These are phyloP conservation scores for Pestalotiopsis sp. DNA, from an alignment of 2,329 filamentous ascomycete genomes.

Conservation along the genomic window DNA sequence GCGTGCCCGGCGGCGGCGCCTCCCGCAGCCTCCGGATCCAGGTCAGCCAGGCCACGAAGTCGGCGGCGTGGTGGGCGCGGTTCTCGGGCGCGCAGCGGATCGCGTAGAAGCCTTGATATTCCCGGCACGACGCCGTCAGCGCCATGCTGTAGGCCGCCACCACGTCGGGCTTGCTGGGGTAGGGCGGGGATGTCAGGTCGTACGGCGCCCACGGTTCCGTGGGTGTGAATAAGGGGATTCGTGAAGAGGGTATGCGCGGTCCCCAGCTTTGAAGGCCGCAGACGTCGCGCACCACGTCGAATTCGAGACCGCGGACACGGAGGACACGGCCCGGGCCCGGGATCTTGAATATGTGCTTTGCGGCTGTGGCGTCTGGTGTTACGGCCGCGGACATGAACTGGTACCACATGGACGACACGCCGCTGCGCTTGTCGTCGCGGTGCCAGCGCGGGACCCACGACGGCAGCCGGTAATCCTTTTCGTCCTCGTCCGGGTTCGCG, in stretches of 20 bases:
- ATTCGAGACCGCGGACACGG: background rate
- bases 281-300: background rate
- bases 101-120: background rate
- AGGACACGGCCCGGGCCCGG: background rate
- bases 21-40: conserved; percentile 1
- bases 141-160: conserved; percentile 7
- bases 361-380: background rate
- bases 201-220: background rate
- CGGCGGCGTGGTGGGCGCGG: background rate
- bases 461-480: background rate
- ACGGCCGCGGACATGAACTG: background rate
- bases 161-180: conserved; percentile 1
- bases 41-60: conserved; percentile 11
- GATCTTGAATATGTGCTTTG: background rate
- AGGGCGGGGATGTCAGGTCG: background rate
- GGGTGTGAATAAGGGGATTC: background rate
- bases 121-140: conserved; percentile 7
- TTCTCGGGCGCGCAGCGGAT: background rate
- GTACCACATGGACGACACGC: background rate
- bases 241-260: background rate
- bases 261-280: background rate
- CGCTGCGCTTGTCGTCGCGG: background rate
- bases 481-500: background rate
- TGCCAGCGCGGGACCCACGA: background rate
- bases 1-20: background rate